phyloP scores from a whole-genome alignment of 1,284 basidiomycete genomes.

The Moesziomyces sp. region DNA sequence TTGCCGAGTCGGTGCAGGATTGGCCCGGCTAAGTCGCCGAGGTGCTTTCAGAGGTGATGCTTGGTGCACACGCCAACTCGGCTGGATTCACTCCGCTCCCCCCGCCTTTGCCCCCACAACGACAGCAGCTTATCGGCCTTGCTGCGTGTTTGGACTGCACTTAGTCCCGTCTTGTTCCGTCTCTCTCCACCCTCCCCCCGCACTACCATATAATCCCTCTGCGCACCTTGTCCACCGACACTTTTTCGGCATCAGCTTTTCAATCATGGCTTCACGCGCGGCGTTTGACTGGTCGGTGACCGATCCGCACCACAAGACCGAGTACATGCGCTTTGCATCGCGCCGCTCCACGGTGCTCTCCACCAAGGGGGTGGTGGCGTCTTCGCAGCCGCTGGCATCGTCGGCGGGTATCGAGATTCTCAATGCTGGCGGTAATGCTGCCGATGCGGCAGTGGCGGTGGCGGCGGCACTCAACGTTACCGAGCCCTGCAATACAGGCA shows the following conservation, averaged over 20 bases:
- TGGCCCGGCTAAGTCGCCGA: background rate
- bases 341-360: constrained; percentile 61
- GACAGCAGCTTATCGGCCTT: background rate
- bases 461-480: constrained; percentile 84
- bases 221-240: background rate
- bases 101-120: too few species aligned
- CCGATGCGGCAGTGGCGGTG: constrained; percentile 73
- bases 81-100: too few species aligned
- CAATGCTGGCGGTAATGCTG: constrained; percentile 89
- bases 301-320: constrained; percentile 35
- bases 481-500: constrained; percentile 69
- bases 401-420: constrained; percentile 89
- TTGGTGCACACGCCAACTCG: too few species aligned
- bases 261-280: constrained; percentile 14
- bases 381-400: constrained; percentile 88
- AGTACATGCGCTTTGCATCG: constrained; percentile 49
- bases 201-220: background rate
- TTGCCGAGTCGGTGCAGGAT: background rate
- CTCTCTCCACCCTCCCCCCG: background rate
- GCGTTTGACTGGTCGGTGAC: constrained; percentile 43
- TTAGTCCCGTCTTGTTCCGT: background rate
- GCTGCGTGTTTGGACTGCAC: background rate
- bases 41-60: background rate
- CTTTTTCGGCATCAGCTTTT: background rate
- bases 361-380: constrained; percentile 86